A percentile compares a stretch with the other conserved stretches of the same genome.
Evolutionary conservation across 345 rosid genomes (phyloP).

Genomic region (Tarenaya hassleriana): DNA sequence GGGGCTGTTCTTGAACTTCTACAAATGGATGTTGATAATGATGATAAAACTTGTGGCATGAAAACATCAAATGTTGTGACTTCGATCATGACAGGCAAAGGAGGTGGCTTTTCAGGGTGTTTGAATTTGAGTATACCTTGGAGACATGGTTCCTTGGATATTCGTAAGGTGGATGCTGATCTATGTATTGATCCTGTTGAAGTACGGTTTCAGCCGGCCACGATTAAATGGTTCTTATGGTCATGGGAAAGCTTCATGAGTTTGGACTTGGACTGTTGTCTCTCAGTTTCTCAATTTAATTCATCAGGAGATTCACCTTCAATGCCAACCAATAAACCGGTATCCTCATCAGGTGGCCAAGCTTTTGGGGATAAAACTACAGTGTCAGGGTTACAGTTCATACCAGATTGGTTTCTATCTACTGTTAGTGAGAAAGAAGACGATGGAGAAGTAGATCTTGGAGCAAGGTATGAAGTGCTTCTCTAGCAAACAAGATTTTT

Average conservation of each 20-base stretch:
- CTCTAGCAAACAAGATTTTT: conserved; percentile 10
- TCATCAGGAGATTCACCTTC: conserved; percentile 28
- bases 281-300: conserved; percentile 38
- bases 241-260: conserved; percentile 47
- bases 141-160: conserved; percentile 87
- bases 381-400: conserved; percentile 54
- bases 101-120: conserved; percentile 80
- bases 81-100: conserved; percentile 52
- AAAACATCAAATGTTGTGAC: conserved; percentile 34
- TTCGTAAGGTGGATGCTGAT: conserved; percentile 79
- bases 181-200: conserved; percentile 69
- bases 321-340: conserved; percentile 27
- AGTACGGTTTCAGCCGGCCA: conserved; percentile 59
- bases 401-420: conserved; percentile 76
- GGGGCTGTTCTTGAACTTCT: conserved; percentile 83
- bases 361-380: conserved; percentile 37
- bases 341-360: conserved; percentile 35
- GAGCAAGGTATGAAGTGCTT: conserved; percentile 57
- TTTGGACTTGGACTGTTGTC: conserved; percentile 38
- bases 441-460: conserved; percentile 60
- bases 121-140: conserved; percentile 86
- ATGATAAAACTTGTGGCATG: conserved; percentile 19
- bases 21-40: conserved; percentile 37
- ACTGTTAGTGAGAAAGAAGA: conserved; percentile 33
- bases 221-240: conserved; percentile 58